A percentile compares a stretch with the other conserved stretches of the same genome.
Conservation (phyloP, 208 protist genomes). For the Crithidia bombi region DNA sequence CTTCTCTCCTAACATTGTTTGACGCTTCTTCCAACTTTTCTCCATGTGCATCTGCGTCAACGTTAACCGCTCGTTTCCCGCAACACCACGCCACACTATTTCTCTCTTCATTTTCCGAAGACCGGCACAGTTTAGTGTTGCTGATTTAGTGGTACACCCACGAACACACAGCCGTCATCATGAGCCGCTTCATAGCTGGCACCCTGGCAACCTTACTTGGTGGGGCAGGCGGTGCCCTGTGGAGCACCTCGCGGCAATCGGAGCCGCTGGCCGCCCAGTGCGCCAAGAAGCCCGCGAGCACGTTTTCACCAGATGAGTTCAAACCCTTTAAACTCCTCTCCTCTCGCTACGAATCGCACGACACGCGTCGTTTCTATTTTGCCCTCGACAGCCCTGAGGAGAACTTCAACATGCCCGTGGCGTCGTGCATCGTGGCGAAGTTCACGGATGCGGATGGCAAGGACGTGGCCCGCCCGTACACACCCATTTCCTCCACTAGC, state of each 20-base stretch:
- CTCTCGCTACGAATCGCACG: conserved; percentile 85
- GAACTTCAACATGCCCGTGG: conserved; percentile 60
- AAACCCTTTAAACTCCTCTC: conserved; percentile 80
- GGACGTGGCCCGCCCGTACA: conserved; percentile 90
- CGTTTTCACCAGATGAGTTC: conserved; percentile 80
- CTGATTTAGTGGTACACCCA: conserved; percentile 6
- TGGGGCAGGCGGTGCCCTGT: conserved; percentile 40
- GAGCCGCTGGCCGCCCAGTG: conserved; percentile 38
- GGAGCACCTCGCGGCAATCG: conserved; percentile 33
- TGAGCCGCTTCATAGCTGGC: conserved; percentile 50
- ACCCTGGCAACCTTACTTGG: conserved; percentile 40
- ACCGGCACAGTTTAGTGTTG: not conserved
- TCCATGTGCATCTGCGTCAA: too few species aligned
- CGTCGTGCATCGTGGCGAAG: conserved; percentile 82
- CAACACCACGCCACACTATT: not conserved
- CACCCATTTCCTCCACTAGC: conserved; percentile 69
- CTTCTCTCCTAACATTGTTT: too few species aligned
- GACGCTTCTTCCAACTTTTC: too few species aligned
- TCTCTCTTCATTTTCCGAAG: conserved; percentile 4
- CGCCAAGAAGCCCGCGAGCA: conserved; percentile 44
- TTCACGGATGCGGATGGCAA: conserved; percentile 85
- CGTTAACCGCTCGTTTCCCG: too few species aligned
- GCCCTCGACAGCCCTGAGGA: conserved; percentile 56
- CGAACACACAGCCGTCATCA: too few species aligned
- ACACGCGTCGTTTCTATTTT: conserved; percentile 87